Base-by-base conservation (phyloP, 208 protist species). In the Leptomonas seymouri region DNA sequence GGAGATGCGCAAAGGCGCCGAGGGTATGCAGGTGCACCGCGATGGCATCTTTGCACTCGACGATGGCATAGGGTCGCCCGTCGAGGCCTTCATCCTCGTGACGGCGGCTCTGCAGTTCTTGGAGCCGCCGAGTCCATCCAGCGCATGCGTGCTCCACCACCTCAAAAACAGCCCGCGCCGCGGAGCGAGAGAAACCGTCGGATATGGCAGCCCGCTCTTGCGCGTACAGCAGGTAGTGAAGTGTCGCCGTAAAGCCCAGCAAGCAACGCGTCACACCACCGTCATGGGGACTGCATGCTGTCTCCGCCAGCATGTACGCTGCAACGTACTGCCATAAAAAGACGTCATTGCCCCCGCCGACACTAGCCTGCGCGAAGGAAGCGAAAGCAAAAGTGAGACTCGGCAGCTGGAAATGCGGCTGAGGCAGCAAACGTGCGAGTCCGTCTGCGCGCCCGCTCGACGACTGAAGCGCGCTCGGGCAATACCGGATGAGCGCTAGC, bases 281-380 rank as follows among this genome's bases (percentile, higher is more conserved):
- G 28, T 36, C n/a, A 0, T 39, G 9, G 16, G 1, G 14, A 31
- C 3, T 1, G 20, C 8, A 3, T 2, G 45, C 25, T 5, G 31
- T 14, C 23, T 65, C 46, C 1, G 14, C 44, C 6, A 65, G 60
- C 60, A 65, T 53, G 30, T 2, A 18, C 5, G n/a, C 12, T 2
- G 30, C 54, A 16, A 68, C 69, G 54, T 63, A 45, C 18, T 50
- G 54, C 69, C 69, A 75, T 45, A 75, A 36, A n/a, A 54, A 18
- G 3, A 49, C 15, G 11, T 2, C 36, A 5, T n/a, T 14, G 12
- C 20, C 31, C 16, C 20, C n/a, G 18, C 14, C 30, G 3, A 9
- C 27, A 61, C 9, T 20, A 23, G 16, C 1, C 11, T 9, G 2
- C 11, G 6, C 5, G 3, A 18, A 53, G 15, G 44, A 39, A 39